Evolutionary conservation across 345 rosid genomes (phyloP).

Genomic region (Theobroma cacao): DNA sequence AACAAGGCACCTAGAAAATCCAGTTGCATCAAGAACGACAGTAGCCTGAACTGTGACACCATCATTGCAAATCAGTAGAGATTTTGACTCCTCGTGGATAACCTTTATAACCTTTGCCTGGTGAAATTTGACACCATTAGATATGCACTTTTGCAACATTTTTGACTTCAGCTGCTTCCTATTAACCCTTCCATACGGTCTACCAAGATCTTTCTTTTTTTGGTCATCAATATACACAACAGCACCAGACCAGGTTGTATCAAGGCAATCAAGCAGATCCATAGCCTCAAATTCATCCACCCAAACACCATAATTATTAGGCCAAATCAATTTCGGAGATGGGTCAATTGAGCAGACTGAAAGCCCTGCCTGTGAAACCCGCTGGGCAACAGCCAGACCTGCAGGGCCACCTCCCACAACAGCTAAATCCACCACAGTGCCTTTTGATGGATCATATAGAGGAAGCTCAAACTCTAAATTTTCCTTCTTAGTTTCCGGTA

Average conservation of each 20-base stretch:
- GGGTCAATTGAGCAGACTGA: constrained; percentile 92
- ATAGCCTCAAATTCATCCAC: constrained; percentile 97
- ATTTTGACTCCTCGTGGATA: constrained; percentile 79
- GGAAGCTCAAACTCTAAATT: constrained; percentile 88
- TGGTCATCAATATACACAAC: constrained; percentile 65
- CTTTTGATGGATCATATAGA: constrained; percentile 61
- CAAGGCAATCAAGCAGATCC: constrained; percentile 96
- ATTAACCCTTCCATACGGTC: constrained; percentile 97
- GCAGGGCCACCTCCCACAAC: constrained; percentile 99
- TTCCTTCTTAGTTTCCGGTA: constrained; percentile 87
- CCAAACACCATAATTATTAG: constrained; percentile 98
- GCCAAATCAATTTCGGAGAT: constrained; percentile 89
- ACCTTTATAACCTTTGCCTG: constrained; percentile 89
- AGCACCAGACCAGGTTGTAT: constrained; percentile 95
- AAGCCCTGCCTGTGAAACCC: constrained; percentile 90
- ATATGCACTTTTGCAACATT: constrained; percentile 85
- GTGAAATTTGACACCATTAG: constrained; percentile 83
- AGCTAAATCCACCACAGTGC: constrained; percentile 68
- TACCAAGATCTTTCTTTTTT: constrained; percentile 53
- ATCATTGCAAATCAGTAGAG: constrained; percentile 74
- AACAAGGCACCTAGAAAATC: constrained; percentile 92
- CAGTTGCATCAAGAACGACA: constrained; percentile 93
- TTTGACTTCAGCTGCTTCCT: constrained; percentile 88
- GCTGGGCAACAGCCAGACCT: constrained; percentile 96
- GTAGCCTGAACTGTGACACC: constrained; percentile 84